Evolutionary conservation across 306 rosid genomes (phyloP).

Genomic region (Potentilla sterilis): DNA sequence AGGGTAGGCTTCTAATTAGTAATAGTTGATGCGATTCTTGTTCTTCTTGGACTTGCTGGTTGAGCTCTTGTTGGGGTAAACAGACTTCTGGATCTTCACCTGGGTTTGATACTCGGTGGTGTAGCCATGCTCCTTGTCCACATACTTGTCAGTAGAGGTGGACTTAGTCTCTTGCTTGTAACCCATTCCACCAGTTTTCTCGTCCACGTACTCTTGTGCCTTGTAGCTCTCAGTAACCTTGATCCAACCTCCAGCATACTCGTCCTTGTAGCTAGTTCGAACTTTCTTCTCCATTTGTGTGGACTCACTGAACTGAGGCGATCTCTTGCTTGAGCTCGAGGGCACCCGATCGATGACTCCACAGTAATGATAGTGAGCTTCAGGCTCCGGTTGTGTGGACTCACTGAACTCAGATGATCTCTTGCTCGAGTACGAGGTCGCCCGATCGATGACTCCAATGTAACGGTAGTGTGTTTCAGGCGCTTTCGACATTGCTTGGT

Average conservation of each 20-base stretch:
- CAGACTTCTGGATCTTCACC: slow-evolving; percentile 5
- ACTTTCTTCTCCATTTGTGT: neutral
- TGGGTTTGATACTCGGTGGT: slow-evolving; percentile 4
- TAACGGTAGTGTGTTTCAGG: neutral
- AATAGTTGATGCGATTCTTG: neutral
- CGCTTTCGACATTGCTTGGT: neutral
- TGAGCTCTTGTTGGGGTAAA: slow-evolving; percentile 15
- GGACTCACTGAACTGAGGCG: neutral
- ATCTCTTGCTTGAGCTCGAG: neutral
- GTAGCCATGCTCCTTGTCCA: neutral
- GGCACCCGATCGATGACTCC: neutral
- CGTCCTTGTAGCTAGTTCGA: neutral
- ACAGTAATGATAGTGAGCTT: neutral
- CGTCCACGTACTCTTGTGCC: neutral
- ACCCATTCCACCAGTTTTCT: neutral
- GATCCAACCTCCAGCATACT: neutral
- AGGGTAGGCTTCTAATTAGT: neutral
- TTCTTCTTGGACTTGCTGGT: neutral
- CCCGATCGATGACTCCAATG: neutral
- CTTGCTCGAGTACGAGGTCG: neutral
- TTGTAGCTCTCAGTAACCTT: neutral
- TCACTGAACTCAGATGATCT: neutral
- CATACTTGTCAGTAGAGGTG: neutral
- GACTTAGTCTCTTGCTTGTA: neutral
- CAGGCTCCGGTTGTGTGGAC: neutral